Base-by-base conservation (phyloP, 805 yeast genomes). In the Lachancea thermotolerans region DNA sequence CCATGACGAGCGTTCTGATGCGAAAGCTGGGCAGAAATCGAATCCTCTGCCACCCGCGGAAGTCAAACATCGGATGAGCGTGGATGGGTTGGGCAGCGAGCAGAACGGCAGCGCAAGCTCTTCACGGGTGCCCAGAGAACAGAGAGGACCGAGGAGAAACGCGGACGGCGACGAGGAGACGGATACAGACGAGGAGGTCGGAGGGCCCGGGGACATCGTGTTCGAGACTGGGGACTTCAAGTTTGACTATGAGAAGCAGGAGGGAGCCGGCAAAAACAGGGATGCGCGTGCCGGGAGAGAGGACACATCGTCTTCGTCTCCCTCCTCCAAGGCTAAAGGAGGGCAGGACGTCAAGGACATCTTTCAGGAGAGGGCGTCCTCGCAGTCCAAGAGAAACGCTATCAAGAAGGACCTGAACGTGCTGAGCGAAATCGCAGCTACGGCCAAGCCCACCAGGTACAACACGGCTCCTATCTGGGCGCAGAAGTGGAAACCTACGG, bases 401-500 rank as follows among this genome's bases (percentile, higher is more conserved):
- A 51, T 62, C 25, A 63, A 59, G 40, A 64, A 60, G 39, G 67
- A 62, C 46, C 39, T 60, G 30, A 45, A 57, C 36, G 52, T 60
- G 12, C 54, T 63, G 37, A 60, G 51, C 40, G 64, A 56, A 41
- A 57, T 56, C 15, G 54, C 61, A 15, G 52, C 65, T 2, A 46
- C 55, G 12, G 57, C 66, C 2, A 81, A 82, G 62, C 90, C 93
- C 1, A 74, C 64, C 45, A 67, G 85, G 53, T 84, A 84, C 61
- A 64, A 64, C 11, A 70, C 66, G 38, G 85, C 85, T 3, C 96
- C 96, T 4, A 71, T 79, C 4, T 89, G 95, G 95, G 95, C 96
- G 0, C 82, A 74, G 50, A 82, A 79, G 55, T 86, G 84, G 81
- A 65, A 72, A 39, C 81, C 82, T 0, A 59, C 65, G 4, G 56